Evolutionary conservation across 2,329 filamentous ascomycete species (phyloP), one percentile per base, ranked within the genome.

Genomic region (Colletotrichum sp.): DNA sequence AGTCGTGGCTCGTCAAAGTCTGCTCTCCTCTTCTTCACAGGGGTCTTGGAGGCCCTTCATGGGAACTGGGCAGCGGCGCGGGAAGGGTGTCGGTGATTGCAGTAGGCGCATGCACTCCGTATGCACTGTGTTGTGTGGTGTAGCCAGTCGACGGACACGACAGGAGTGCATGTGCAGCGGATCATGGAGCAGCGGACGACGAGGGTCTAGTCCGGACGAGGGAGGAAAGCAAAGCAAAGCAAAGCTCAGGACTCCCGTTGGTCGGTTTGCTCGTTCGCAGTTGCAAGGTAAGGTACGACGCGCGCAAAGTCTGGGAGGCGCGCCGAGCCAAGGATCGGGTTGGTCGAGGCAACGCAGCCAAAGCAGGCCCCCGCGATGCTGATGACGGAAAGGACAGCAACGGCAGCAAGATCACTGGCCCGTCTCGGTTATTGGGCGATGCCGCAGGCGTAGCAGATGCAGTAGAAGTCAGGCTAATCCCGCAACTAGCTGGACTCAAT

Each of bases 111-210:
- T 75, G 74, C 71, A 76, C 58, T 76, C 74, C 70, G 66, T 64
- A 66, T 65, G 66, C 74, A 70, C 48, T 62, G 73, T 73, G 56
- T 55, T 56, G 56, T 67, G 55, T 75, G 77, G 82, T 81, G 80
- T 81, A 80, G 82, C 80, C 81, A 77, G 72, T 79, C 79, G 77
- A 80, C 75, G 76, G 79, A 81, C 81, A 83, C 80, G 81, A 83
- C 81, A 83, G 79, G 80, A 79, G 75, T 80, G 82, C 82, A 83
- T 83, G 82, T 83, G 81, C 82, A 83, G 79, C 80, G 82, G 69
- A 83, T 75, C 62, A 70, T 70, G 70, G 30, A 70, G 65, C 73
- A 70, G 73, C 64, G 73, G 48, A 64, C 69, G 69, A 67, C 64
- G 69, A 75, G 73, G 67, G 69, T 67, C 62, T 60, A 62, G 64